Percentiles rank a stretch among this genome's conserved stretches.
phyloP scores from a whole-genome alignment of 768 basidiomycete species.

The Lactarius sanguifluus region DNA sequence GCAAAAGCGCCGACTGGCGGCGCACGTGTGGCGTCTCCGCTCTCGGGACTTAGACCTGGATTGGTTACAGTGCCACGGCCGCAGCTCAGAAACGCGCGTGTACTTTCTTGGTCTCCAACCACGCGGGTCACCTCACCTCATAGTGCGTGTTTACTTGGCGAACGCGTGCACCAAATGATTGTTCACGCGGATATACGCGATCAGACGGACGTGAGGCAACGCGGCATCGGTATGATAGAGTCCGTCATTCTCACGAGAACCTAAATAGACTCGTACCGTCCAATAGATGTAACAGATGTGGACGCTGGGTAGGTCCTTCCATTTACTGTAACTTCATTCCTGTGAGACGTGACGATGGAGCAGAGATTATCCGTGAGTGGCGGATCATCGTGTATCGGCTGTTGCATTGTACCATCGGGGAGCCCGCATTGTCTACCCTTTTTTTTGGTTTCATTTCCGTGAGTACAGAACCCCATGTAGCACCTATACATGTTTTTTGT shows the following conservation, averaged over 20 bases:
- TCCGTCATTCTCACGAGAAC: neutral
- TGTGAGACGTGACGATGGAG: neutral
- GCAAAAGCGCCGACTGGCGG: neutral
- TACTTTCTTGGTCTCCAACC: neutral
- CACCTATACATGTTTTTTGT: too few species aligned
- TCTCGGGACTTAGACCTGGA: too few species aligned
- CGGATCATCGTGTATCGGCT: neutral
- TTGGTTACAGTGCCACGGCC: too few species aligned
- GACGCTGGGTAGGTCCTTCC: neutral
- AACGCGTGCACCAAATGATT: neutral
- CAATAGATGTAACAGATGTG: neutral
- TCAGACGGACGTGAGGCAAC: neutral
- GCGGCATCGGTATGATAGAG: neutral
- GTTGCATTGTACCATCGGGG: neutral
- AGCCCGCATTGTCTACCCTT: neutral
- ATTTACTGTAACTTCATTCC: neutral
- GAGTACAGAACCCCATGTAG: too few species aligned
- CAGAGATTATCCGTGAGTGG: neutral
- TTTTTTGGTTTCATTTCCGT: too few species aligned
- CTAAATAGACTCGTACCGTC: neutral
- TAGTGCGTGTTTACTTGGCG: neutral
- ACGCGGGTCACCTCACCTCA: neutral
- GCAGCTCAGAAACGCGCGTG: too few species aligned
- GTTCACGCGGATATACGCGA: neutral
- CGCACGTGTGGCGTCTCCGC: too few species aligned